Conservation (phyloP, 495 filamentous ascomycete species). For the Immersiella caudata region DNA sequence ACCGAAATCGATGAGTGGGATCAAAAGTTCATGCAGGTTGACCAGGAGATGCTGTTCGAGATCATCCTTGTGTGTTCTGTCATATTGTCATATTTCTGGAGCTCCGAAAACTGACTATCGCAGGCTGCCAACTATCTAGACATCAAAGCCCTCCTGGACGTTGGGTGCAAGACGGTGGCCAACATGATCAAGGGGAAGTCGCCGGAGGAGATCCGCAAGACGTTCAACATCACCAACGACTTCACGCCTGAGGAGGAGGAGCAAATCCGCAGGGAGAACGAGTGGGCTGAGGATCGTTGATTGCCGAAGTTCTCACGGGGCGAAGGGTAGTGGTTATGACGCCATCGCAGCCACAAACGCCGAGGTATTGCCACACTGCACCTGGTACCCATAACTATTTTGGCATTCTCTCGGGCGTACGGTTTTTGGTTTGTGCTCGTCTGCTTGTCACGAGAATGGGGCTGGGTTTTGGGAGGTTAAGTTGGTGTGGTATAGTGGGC, state of each 20-base stretch:
- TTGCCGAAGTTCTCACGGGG: not conserved
- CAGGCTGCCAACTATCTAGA: slow-evolving; percentile 78
- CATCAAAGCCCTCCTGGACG: slow-evolving; percentile 79
- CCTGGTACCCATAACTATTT: not conserved
- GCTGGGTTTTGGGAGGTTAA: not conserved
- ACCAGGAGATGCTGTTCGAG: slow-evolving; percentile 99
- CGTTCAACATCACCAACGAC: slow-evolving; percentile 83
- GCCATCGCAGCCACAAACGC: too few relatives aligned
- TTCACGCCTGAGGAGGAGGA: slow-evolving; percentile 83
- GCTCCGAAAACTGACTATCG: slow-evolving; percentile 17
- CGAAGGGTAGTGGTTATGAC: not conserved
- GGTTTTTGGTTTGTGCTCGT: not conserved
- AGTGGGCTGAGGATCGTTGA: slow-evolving; percentile 78
- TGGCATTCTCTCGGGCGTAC: not conserved
- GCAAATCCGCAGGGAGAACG: slow-evolving; percentile 81
- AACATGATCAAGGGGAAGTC: slow-evolving; percentile 90
- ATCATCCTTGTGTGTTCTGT: slow-evolving; percentile 82
- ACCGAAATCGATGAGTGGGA: slow-evolving; percentile 99
- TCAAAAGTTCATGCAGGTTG: slow-evolving; percentile 99
- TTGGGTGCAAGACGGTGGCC: slow-evolving; percentile 82
- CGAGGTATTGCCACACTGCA: too few relatives aligned
- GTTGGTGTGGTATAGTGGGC: not conserved
- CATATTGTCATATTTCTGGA: not conserved
- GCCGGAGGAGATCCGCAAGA: slow-evolving; percentile 80
- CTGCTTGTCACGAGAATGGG: not conserved